These are phyloP conservation scores for Nephelium lappaceum DNA, from an alignment of 345 rosid species.

Conservation along the genomic window DNA sequence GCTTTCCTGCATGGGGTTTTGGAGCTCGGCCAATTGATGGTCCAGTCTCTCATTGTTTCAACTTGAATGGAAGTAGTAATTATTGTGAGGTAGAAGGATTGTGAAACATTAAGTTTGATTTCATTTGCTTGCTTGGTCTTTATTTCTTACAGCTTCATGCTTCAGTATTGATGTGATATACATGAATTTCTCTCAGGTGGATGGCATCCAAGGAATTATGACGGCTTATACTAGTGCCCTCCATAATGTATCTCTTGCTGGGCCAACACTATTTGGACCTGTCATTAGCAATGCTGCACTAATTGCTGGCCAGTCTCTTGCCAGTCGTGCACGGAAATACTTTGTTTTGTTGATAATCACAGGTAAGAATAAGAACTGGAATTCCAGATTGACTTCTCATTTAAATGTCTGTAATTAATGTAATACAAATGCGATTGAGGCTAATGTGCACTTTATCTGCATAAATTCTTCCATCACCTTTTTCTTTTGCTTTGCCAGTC, in stretches of 20 bases:
- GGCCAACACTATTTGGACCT: conserved; percentile 93
- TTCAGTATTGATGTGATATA: conserved; percentile 7
- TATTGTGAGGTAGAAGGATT: conserved; percentile 65
- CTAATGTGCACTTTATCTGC: neutral
- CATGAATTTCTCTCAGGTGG: conserved; percentile 57
- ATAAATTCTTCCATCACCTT: neutral
- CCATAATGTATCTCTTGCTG: conserved; percentile 87
- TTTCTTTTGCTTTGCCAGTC: conserved; percentile 37
- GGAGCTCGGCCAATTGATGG: conserved; percentile 98
- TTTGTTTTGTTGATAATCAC: conserved; percentile 86
- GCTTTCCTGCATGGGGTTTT: conserved; percentile 96
- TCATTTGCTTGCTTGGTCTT: neutral
- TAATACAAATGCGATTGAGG: neutral
- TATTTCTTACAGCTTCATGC: conserved; percentile 6
- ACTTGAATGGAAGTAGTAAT: conserved; percentile 84
- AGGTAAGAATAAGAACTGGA: conserved; percentile 43
- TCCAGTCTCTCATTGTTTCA: conserved; percentile 95
- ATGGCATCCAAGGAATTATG: conserved; percentile 89
- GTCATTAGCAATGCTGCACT: conserved; percentile 72
- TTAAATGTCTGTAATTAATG: conserved; percentile 2
- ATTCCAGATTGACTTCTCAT: conserved; percentile 7
- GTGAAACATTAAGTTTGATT: conserved; percentile 5
- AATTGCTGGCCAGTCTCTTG: conserved; percentile 75
- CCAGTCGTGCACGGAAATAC: conserved; percentile 61
- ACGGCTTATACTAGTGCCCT: conserved; percentile 80